Percentiles rank a stretch among this genome's conserved stretches.
Evolutionary conservation across 164 flowering plant species (phyloP).

Genomic region (Berberis thunbergii): DNA sequence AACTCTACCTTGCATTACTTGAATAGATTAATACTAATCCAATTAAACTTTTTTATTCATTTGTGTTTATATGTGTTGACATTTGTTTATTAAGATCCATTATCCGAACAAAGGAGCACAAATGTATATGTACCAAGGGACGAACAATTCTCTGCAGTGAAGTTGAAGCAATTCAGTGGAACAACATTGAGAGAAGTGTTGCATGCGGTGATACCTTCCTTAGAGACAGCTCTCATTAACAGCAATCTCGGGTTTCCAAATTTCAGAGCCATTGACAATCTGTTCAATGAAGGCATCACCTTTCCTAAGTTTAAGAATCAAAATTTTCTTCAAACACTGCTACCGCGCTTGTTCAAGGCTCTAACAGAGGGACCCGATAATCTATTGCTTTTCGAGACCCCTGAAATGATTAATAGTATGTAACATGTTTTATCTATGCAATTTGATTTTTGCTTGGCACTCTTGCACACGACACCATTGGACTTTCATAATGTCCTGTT

Average conservation of each 20-base stretch:
- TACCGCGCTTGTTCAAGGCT: constrained; percentile 17
- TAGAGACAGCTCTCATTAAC: constrained; percentile 9
- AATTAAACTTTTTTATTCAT: neutral
- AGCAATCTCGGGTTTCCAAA: constrained; percentile 13
- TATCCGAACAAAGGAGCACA: neutral
- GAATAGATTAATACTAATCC: neutral
- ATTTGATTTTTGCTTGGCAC: neutral
- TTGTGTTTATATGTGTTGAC: neutral
- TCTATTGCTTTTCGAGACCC: constrained; percentile 26
- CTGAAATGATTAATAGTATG: constrained; percentile 17
- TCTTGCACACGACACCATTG: neutral
- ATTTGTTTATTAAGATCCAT: neutral
- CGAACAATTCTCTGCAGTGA: constrained; percentile 27
- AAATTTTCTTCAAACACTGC: neutral
- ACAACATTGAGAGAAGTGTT: constrained; percentile 11
- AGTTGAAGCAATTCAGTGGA: constrained; percentile 12
- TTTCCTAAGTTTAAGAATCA: constrained; percentile 8
- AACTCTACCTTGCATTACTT: neutral
- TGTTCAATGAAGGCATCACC: constrained; percentile 20
- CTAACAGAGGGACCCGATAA: neutral
- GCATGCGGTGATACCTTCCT: constrained; percentile 18
- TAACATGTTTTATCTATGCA: constrained; percentile 18
- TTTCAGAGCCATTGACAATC: constrained; percentile 25
- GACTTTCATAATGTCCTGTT: neutral
- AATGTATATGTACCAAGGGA: constrained; percentile 35